Conservation (phyloP, 2,329 filamentous ascomycete genomes). For the Gaeumannomyces sp. region DNA sequence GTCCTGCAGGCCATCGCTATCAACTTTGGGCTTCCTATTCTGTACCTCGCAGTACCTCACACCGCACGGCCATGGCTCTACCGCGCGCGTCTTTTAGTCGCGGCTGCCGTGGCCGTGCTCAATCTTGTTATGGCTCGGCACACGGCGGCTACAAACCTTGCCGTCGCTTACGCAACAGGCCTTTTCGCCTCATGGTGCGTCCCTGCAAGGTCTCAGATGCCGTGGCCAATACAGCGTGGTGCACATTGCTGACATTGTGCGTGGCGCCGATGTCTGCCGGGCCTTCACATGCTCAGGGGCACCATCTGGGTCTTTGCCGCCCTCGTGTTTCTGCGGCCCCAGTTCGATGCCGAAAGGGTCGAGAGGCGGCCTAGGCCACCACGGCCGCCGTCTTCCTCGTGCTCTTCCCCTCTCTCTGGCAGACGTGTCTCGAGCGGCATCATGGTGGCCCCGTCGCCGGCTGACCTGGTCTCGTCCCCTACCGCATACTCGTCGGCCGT, state of each 20-base stretch:
- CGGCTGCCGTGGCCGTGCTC: conserved; percentile 35
- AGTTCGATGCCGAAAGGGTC: conserved; percentile 49
- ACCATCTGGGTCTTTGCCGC: conserved; percentile 42
- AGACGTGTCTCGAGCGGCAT: not conserved
- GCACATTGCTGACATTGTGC: not conserved
- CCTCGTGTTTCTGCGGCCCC: conserved; percentile 48
- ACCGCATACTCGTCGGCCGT: not conserved
- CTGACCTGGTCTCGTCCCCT: not conserved
- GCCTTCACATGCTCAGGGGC: conserved; percentile 18
- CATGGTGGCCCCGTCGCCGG: not conserved
- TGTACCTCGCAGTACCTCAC: conserved; percentile 54
- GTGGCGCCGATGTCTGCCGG: too few species aligned
- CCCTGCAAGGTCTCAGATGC: not conserved
- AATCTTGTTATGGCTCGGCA: conserved; percentile 35
- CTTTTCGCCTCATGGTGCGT: conserved; percentile 39
- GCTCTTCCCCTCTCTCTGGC: not conserved
- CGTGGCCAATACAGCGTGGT: not conserved
- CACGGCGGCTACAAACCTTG: conserved; percentile 46
- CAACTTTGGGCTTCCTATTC: conserved; percentile 39
- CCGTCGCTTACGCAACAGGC: conserved; percentile 43
- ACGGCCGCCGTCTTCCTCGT: not conserved
- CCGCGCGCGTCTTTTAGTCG: conserved; percentile 41
- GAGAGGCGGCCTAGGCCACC: conserved; percentile 17
- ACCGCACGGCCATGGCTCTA: conserved; percentile 43
- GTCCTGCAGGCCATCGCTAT: conserved; percentile 46